Conservation (phyloP, 2,329 filamentous ascomycete species). For the Talaromyces sp. region DNA sequence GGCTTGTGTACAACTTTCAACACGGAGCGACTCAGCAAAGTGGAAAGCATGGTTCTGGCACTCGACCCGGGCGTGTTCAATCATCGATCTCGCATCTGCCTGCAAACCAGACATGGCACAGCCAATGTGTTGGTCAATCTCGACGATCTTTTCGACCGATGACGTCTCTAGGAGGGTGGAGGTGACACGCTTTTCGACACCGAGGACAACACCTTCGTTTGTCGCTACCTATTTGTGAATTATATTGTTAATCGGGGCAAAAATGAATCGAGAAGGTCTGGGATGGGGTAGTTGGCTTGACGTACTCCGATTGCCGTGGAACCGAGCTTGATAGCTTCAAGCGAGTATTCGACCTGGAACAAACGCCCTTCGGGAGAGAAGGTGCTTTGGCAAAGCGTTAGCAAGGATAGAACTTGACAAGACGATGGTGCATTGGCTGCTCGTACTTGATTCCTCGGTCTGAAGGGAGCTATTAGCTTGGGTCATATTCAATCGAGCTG, state of each 20-base stretch:
- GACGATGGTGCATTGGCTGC: slow-evolving; percentile 10
- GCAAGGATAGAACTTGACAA: neutral
- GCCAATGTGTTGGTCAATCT: slow-evolving; percentile 97
- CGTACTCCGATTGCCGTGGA: slow-evolving; percentile 91
- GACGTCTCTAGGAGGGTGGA: slow-evolving; percentile 95
- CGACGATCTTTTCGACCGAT: slow-evolving; percentile 98
- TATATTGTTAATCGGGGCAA: neutral
- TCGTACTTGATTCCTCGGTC: slow-evolving; percentile 96
- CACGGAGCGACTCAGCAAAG: slow-evolving; percentile 89
- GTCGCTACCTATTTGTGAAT: slow-evolving; percentile 63
- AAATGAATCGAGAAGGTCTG: neutral
- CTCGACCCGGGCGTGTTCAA: slow-evolving; percentile 97
- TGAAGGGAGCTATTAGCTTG: slow-evolving; percentile 43
- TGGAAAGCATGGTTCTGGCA: slow-evolving; percentile 96
- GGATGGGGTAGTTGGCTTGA: slow-evolving; percentile 9
- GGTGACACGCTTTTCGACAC: slow-evolving; percentile 98
- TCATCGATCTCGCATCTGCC: slow-evolving; percentile 94
- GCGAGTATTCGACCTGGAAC: slow-evolving; percentile 99
- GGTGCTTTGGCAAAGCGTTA: slow-evolving; percentile 57
- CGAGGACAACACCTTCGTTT: slow-evolving; percentile 88
- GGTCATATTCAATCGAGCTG: slow-evolving; percentile 15
- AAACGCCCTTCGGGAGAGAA: slow-evolving; percentile 99
- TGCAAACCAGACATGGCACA: slow-evolving; percentile 98
- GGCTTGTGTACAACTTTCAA: slow-evolving; percentile 97
- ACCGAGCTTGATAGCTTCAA: slow-evolving; percentile 99